Conservation (phyloP, 108 stramenopile genomes). For the Nannochloropsis oceanica region DNA sequence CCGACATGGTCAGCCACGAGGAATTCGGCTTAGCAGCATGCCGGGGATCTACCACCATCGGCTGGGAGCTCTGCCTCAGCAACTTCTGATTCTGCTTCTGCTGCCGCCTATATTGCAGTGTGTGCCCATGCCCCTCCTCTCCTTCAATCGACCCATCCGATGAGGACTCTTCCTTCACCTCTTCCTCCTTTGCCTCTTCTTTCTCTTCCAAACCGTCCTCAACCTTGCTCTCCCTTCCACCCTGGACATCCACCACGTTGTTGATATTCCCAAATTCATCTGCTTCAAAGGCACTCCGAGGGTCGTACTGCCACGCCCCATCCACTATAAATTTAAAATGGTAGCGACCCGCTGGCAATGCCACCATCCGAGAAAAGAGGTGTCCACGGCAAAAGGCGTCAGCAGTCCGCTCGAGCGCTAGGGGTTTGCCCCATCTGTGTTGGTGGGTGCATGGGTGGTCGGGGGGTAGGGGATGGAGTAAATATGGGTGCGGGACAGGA, state of each 20-base stretch:
- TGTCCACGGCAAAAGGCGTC: neutral
- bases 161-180: neutral
- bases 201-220: neutral
- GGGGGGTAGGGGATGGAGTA: no score
- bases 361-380: slow-evolving; percentile 3
- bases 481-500: no score
- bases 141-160: neutral
- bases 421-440: neutral
- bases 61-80: neutral
- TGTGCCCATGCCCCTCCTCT: neutral
- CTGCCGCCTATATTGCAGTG: no score
- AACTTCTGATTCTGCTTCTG: neutral
- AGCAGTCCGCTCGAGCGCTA: neutral
- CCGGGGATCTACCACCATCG: neutral
- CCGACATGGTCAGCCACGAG: neutral
- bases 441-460: no score
- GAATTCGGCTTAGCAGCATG: neutral
- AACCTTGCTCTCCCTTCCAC: neutral
- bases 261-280: slow-evolving; percentile 23
- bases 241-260: slow-evolving; percentile 10
- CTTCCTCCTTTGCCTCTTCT: neutral
- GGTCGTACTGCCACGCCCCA: slow-evolving; percentile 26
- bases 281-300: neutral
- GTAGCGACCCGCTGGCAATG: slow-evolving; percentile 1
- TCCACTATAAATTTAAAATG: slow-evolving; percentile 29